Evolutionary conservation across 805 yeast genomes (phyloP), one percentile per base, ranked within the genome.

Genomic region (Vanderwaltozyma polyspora): DNA sequence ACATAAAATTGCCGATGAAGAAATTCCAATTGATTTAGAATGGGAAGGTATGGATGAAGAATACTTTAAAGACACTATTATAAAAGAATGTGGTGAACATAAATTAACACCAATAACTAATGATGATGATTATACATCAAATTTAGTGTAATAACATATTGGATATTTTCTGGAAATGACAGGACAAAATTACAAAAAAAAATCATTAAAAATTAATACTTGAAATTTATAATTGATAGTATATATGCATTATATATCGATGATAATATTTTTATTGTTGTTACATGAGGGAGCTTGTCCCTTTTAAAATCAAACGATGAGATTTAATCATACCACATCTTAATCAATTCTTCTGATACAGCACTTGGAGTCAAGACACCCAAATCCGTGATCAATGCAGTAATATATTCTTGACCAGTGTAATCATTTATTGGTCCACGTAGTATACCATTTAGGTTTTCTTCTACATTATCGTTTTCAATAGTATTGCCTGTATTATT

Each of bases 341-440:
- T 91, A 56, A 91, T 91, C 59, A 91, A 70, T 62, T 91, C 99
- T 57, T 91, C 98, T n/a, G 94, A 80, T 15, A 91, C 98, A 0
- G 97, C 97, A 40, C 94, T 80, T 10, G 98, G 95, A 6, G 99
- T 91, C 45, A 91, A 68, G 1, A 91, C 96, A 13, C 99, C 99
- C 43, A 91, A 66, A 57, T 91, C 99, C 3, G 98, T 89, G 39
- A 91, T 85, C 45, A 91, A 69, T 3, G 97, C 97, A 3, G 98
- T 91, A 35, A 91, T 82, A 51, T 79, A 85, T 47, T 87, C 89
- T 59, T 91, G 95, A 10, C 96, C 94, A 0, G 99, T 91, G 62
- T 86, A 93, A 59, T 91, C 99, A 32, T 86, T 73, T 33, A 66
- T 64, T 15, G 86, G 85, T 32, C 69, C 65, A 33, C 62, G 47